Base-by-base conservation (phyloP, 2,329 filamentous ascomycete genomes). In the Plectosphaerella sp. region DNA sequence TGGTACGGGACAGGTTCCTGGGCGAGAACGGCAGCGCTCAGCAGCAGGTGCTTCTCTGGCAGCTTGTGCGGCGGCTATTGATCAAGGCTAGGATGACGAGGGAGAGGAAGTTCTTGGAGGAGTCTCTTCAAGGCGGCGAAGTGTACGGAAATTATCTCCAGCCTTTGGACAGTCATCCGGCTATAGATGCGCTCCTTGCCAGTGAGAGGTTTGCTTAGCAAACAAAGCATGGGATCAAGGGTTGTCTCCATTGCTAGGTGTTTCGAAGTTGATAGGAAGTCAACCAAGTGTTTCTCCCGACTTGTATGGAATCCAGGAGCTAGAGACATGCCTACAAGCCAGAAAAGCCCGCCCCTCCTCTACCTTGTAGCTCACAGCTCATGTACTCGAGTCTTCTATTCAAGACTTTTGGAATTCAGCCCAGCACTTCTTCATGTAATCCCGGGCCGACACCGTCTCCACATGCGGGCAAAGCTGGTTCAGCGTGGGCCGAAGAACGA, bases 401-500 rank as follows among this genome's bases (percentile, higher is more conserved):
- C 28, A 33, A 33, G 28, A 9, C 28, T 33, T 33, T 7, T 33
- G 28, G 28, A 10, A 43, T 4, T 18, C 18, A 16, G 47, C 16
- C 47, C 47, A 48, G 47, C 22, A 18, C 47, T 48, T 41, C 35
- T 48, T 35, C 47, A 48, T 48, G 35, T 48, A 48, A 35, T 41
- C 18, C 6, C 47, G 16, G n/a, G 39, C 47, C 16, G 47, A 39
- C 15, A 18, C 24, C 4, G 47, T 35, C 18, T 48, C 25, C 18
- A 48, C 47, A 12, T 18, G 6, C 11, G 47, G 36, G 18, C 47
- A 48, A 20, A 48, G 47, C 11, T 12, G 33, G 35, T 48, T 48
- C 20, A 48, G 8, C 12, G 16, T 20, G 7, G 47, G 47, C 11
- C 14, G 9, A 18, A 48, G 18, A 18, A 48, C 47, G 5, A 41